Evolutionary conservation across 139 green algal genomes (phyloP), one percentile per base, ranked within the genome.

Genomic region (Spirogloea muscicola): DNA sequence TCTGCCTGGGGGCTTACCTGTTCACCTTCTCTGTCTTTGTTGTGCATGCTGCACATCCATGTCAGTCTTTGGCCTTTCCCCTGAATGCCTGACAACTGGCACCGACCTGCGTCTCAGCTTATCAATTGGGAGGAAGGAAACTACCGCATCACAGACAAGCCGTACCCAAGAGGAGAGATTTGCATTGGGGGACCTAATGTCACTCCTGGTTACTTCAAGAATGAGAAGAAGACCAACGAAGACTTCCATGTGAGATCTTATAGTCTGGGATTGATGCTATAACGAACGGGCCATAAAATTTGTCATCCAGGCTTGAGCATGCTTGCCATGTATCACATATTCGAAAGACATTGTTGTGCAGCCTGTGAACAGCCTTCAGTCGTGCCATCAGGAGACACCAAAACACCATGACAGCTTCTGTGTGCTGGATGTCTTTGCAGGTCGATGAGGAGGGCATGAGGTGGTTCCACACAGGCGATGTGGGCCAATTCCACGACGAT

Each of bases 121-220:
- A 74, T 78, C 6, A 44, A 81, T 52, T 80, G 82, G 41, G 43
- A 73, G 0, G 93, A 98, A 76, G 97, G 97, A 90, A 55, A 55
- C 41, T 81, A 81, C 66, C 48, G 21, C 34, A 78, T 42, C n/a
- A 81, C 74, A 25, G 65, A 81, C 63, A 25, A 78, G 42, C 74
- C 74, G 25, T 72, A 76, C 25, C 79, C 79, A 16, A n/a, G 49
- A 6, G 79, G 79, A 18, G 79, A 85, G 69, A 78, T 84, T n/a
- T 82, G 48, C 63, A 86, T 85, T 44, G 72, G 66, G 16, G 79
- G 79, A 4, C 77, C 79, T 16, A 48, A 13, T 29, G 65, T 85
- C 34, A 86, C 79, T 44, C 25, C 38, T 27, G 79, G 78, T 7
- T 85, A 85, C 77, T 85, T 62, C 78, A 85, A 85, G 55, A 52